Conservation (phyloP, 176 grass and related monocot genomes). For the sorghum (Sorghum bicolor) region DNA sequence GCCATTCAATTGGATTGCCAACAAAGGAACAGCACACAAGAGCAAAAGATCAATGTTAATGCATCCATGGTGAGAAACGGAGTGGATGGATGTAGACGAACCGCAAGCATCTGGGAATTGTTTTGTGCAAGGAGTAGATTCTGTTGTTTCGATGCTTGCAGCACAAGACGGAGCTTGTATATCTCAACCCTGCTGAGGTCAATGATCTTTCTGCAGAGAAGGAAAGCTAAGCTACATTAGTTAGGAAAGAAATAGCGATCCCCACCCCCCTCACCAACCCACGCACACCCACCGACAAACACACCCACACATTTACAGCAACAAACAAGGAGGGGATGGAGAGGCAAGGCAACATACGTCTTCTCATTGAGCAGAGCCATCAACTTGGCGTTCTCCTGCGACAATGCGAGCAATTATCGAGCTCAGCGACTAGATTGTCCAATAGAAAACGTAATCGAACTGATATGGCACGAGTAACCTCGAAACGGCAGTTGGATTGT, state of each 20-base stretch:
- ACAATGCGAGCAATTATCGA: not conserved
- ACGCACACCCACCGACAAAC: not conserved
- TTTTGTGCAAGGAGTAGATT: conserved; percentile 47
- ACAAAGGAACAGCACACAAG: not conserved
- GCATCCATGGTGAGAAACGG: not conserved
- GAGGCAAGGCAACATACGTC: conserved; percentile 30
- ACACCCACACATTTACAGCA: not conserved
- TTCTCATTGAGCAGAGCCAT: conserved; percentile 37
- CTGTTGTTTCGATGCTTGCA: conserved; percentile 42
- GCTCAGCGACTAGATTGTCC: not conserved
- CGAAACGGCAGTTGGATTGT: not conserved
- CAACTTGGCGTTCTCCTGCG: conserved; percentile 50
- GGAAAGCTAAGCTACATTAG: not conserved
- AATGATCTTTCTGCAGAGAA: conserved; percentile 47
- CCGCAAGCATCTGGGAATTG: conserved; percentile 55
- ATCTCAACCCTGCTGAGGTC: conserved; percentile 39
- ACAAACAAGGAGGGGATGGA: not conserved
- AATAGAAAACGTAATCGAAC: not conserved
- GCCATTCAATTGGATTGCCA: not conserved
- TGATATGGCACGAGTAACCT: not conserved
- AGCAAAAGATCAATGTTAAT: not conserved
- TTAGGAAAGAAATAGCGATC: not conserved
- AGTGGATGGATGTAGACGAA: conserved; percentile 29
- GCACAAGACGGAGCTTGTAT: conserved; percentile 37
- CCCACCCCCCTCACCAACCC: too few species aligned